A percentile compares a stretch with the other conserved stretches of the same genome.
phyloP scores from a whole-genome alignment of 208 protist genomes.

The Leishmania amazonensis region DNA sequence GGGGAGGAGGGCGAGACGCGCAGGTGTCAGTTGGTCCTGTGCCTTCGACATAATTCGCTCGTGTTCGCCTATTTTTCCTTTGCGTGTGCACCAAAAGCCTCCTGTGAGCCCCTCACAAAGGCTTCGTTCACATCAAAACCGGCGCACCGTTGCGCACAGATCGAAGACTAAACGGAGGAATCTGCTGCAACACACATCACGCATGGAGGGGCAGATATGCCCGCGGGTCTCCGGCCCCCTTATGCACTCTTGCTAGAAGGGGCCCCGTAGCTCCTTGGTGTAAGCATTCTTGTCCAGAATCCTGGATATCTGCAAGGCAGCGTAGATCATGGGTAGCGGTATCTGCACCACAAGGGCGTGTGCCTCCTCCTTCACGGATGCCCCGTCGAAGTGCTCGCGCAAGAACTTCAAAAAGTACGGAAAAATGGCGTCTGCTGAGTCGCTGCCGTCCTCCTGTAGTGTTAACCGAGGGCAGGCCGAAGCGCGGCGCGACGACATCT shows the following conservation, averaged over 20 bases:
- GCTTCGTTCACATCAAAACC: too few species aligned
- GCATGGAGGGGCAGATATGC: background rate
- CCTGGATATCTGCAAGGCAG: slow-evolving; percentile 58
- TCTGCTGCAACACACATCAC: background rate
- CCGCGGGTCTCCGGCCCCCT: too few species aligned
- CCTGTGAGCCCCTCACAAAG: background rate
- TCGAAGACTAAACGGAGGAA: background rate
- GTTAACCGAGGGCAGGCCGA: slow-evolving; percentile 20
- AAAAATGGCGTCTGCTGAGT: slow-evolving; percentile 56
- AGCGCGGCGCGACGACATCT: slow-evolving; percentile 17
- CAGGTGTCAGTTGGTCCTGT: background rate
- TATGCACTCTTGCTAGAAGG: slow-evolving; percentile 38
- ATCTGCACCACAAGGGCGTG: slow-evolving; percentile 74
- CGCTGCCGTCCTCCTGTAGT: slow-evolving; percentile 22
- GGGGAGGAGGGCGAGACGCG: background rate
- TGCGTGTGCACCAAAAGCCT: background rate
- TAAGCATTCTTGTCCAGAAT: slow-evolving; percentile 65
- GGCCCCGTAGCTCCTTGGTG: slow-evolving; percentile 49
- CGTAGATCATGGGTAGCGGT: slow-evolving; percentile 62
- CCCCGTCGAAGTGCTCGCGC: slow-evolving; percentile 63
- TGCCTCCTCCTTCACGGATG: slow-evolving; percentile 51
- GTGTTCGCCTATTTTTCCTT: background rate
- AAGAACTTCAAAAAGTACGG: slow-evolving; percentile 78
- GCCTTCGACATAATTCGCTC: background rate
- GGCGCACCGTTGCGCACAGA: background rate